Conservation (phyloP, 164 flowering plant genomes). For the Cinnamomum micranthum region DNA sequence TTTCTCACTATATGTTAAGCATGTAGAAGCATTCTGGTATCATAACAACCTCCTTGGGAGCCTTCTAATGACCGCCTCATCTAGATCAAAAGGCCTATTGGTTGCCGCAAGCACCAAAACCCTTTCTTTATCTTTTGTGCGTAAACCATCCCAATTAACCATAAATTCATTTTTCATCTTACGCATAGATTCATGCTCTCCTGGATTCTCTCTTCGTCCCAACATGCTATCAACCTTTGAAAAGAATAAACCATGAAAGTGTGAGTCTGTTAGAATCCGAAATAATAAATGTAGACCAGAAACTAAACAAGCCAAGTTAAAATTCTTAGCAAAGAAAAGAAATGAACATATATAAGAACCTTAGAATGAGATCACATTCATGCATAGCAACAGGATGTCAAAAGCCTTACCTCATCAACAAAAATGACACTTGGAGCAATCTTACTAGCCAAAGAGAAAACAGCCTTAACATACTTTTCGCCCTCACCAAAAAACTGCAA, state of each 20-base stretch:
- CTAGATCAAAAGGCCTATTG: constrained; percentile 95
- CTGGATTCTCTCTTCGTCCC: constrained; percentile 87
- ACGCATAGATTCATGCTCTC: constrained; percentile 97
- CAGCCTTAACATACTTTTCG: constrained; percentile 94
- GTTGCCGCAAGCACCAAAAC: constrained; percentile 95
- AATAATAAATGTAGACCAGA: neutral
- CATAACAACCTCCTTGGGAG: constrained; percentile 70
- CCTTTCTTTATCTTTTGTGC: constrained; percentile 86
- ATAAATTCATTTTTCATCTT: constrained; percentile 98
- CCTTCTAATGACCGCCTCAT: constrained; percentile 91
- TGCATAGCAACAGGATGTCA: neutral
- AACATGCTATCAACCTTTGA: constrained; percentile 96
- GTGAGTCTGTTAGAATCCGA: neutral
- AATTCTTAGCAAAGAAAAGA: neutral
- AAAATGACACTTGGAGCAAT: constrained; percentile 91
- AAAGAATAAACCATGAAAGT: constrained; percentile 1
- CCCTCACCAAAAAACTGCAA: constrained; percentile 97
- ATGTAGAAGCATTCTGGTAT: neutral
- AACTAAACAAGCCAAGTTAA: neutral
- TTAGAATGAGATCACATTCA: neutral
- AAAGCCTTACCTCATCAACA: constrained; percentile 80
- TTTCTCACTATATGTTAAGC: too few relatives aligned
- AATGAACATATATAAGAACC: neutral
- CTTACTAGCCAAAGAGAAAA: constrained; percentile 92
- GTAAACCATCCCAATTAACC: constrained; percentile 96